Base-by-base conservation (phyloP, 192 early-diverging fungal species). In the Backusella parvicylindrica region DNA sequence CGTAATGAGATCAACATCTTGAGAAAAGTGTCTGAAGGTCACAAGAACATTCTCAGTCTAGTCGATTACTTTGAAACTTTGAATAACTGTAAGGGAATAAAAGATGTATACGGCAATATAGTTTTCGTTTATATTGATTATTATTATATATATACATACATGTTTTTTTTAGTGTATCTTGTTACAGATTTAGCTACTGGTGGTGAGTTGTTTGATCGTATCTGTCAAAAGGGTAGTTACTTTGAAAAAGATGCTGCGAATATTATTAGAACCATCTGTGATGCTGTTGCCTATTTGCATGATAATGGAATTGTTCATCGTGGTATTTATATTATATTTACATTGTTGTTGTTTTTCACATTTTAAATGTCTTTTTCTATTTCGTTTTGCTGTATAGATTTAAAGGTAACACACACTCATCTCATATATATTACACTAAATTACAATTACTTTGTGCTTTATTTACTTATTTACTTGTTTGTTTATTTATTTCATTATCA, bases 181-280 rank as follows among this genome's bases (percentile, higher is more conserved):
- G 88, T 95, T 15, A 93, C 89, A 9, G 94, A 94, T 74, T 80
- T 92, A 60, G 92, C 90, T 33, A 87, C 86, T 6, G 98, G 98
- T 36, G 97, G 97, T 28, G 98, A 99, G 82, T 83, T 99, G 32
- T 98, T 98, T 80, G 93, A 98, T 75, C 85, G 93, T 36, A 93
- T 99, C 68, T 89, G 81, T 76, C 86, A 80, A 64, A 87, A 88
- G 83, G 90, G 79, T 63, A 89, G 71, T 68, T 92, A 92, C 64
- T 86, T 84, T 73, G 98, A 99, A 80, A 70, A 81, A 3, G 95
- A 97, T 72, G 96, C 95, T 2, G 92, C 93, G 8, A 70, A 87
- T 40, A 89, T 98, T 50, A 87, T 98, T 37, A 82, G 85, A 32
- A 92, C 89, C 43, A 88, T 99, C 50, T 83, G 92, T 37, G 86